A percentile compares a stretch with the other conserved stretches of the same genome.
These are phyloP conservation scores for Theobroma cacao DNA, from an alignment of 345 rosid species.

Conservation along the genomic window DNA sequence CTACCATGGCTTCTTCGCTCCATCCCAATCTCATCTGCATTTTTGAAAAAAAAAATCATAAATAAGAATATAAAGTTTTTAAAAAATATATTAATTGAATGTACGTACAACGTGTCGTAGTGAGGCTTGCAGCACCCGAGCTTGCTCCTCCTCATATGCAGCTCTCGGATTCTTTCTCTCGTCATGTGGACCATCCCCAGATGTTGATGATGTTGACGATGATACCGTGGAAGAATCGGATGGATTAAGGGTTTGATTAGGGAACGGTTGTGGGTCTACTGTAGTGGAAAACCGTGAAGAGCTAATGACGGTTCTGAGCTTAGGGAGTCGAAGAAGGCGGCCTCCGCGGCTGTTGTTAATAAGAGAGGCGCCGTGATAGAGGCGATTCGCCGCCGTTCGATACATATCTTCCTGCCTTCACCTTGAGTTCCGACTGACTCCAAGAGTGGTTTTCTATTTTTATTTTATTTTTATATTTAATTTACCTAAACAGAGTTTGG, in stretches of 20 bases:
- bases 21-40: conserved; percentile 70
- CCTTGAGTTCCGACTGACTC: not conserved
- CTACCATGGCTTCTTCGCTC: conserved; percentile 86
- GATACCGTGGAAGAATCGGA: conserved; percentile 36
- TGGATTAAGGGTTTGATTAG: conserved; percentile 28
- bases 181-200: conserved; percentile 36
- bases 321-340: conserved; percentile 27
- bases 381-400: conserved; percentile 57
- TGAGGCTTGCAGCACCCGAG: conserved; percentile 73
- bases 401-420: conserved; percentile 40
- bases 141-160: conserved; percentile 72
- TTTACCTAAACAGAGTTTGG: too few species aligned
- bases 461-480: too few species aligned
- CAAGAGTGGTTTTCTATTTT: too few species aligned
- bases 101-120: conserved; percentile 74
- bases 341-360: not conserved
- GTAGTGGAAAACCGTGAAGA: conserved; percentile 41
- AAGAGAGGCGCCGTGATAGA: conserved; percentile 31
- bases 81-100: not conserved
- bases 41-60: not conserved
- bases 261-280: conserved; percentile 26
- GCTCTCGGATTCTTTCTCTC: conserved; percentile 45
- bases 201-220: conserved; percentile 28
- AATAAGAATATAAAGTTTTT: not conserved
- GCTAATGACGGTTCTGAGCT: conserved; percentile 17